Evolutionary conservation across 2,329 filamentous ascomycete genomes (phyloP), one percentile per base, ranked within the genome.

Genomic region (Dactylellina parvicollis): DNA sequence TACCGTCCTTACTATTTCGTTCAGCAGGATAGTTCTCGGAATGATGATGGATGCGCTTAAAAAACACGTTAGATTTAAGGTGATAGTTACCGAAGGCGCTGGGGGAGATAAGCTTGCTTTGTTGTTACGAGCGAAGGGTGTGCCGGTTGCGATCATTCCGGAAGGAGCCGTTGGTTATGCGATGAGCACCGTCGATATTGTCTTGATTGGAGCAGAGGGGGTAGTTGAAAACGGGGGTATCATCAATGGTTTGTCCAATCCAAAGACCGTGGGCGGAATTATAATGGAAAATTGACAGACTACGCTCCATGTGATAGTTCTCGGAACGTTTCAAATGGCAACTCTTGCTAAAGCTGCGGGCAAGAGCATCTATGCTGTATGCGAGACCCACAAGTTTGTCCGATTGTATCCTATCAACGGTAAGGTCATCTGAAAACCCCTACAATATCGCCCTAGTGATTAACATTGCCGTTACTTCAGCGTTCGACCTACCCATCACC

Each of bases 311-410:
- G 8, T 8, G 7, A 44, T 34, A 78, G 75, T 75, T 10, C 67
- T 77, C 36, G 77, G 77, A 24, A 89, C 88, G 2, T 94, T 91
- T 77, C 92, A 96, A 82, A 89, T 98, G 77, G 93, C 92, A 1
- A 83, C 92, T 76, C 83, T 97, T 57, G 92, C 93, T 3, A 89
- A 89, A 78, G 86, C 86, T 12, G 85, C 86, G 74, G 87, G 89
- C 38, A 89, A 91, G 75, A 90, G 90, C 0, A 92, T 98, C 77
- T 96, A 96, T 79, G 92, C 96, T 16, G 92, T 95, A 3, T 90
- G 90, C 0, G 95, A 99, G 83, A 96, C 91, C 78, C 95, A 99
- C 84, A 99, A 99, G 82, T 97, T 99, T 79, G 92, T 96, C 47
- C 86, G 92, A 78, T 85, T 95, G 62, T 95, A 93, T 78, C 92